phyloP scores from a whole-genome alignment of 176 grass and related monocot species.

The Aegilops bicornis region DNA sequence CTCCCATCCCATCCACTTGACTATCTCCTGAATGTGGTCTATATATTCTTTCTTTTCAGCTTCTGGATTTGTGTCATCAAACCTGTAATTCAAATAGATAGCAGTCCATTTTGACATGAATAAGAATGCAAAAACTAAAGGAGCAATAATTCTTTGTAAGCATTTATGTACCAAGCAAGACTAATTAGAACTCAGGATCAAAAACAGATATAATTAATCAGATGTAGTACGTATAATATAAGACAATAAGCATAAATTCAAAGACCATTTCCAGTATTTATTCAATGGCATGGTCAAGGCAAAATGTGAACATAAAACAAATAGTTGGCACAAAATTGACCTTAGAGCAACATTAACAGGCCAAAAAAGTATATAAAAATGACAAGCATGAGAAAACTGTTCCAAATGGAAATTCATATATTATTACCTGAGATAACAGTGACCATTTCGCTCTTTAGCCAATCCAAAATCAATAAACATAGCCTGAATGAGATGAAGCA shows the following conservation, averaged over 20 bases:
- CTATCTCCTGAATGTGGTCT: constrained; percentile 93
- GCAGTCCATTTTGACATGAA: not conserved
- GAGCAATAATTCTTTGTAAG: not conserved
- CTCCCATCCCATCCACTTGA: constrained; percentile 92
- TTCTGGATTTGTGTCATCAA: constrained; percentile 99
- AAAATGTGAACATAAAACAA: constrained; percentile 8
- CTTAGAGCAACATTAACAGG: constrained; percentile 5
- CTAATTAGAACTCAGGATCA: not conserved
- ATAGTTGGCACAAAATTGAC: not conserved
- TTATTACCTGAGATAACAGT: constrained; percentile 88
- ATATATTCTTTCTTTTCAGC: constrained; percentile 98
- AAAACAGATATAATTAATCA: not conserved
- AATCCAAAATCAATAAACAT: constrained; percentile 99
- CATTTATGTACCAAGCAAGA: constrained; percentile 10
- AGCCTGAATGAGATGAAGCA: constrained; percentile 61
- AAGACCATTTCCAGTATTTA: not conserved
- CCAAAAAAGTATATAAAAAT: not conserved
- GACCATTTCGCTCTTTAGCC: constrained; percentile 87
- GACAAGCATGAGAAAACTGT: constrained; percentile 12
- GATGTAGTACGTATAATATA: not conserved
- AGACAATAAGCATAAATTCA: not conserved
- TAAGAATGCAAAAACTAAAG: not conserved
- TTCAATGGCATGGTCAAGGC: not conserved
- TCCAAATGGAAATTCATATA: constrained; percentile 6
- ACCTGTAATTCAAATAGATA: constrained; percentile 56